Base-by-base conservation (phyloP, 768 basidiomycete species). In the Pisolithus marmoratus region DNA sequence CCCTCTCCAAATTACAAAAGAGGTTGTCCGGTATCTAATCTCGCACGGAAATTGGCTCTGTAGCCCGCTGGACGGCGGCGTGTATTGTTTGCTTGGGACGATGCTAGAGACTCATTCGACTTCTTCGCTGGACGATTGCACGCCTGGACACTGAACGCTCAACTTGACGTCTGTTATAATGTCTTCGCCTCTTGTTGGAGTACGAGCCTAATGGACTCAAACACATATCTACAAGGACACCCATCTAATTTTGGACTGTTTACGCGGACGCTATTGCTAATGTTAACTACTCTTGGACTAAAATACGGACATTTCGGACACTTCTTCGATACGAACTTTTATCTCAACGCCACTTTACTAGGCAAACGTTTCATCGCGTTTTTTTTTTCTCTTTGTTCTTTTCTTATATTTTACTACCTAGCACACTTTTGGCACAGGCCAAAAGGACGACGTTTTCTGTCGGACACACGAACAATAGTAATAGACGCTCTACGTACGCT, bases 1-100 rank as follows among this genome's bases (percentile, higher is more conserved):
- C 66, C 8, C 64, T 57, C 37, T 52, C 62, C 38, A 68, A 67
- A 42, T 60, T 60, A 26, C 68, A 70, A 53, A 68, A 68, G 54
- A 50, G 68, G 54, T 50, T 69, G 22, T 53, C 65, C 7, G 65
- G 63, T 44, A 60, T 66, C 52, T 69, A 58, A 49, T 51, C 45
- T 42, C 26, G 14, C 31, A n/a, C 45, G 48, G 43, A 45, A 48
- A 54, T 22, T 7, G 38, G 20, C 20, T 37, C n/a, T 46, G 29
- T 46, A 34, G 41, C 24, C 53, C 46, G 19, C 48, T 49, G 50
- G 24, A 43, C 34, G 38, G 49, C 47, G 38, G 29, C 23, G 19
- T 34, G 37, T 38, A 54, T 48, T 61, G 57, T 64, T 60, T 47
- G 7, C 51, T 54, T 54, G 41, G 50, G 46, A 57, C 53, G 2